phyloP scores from a whole-genome alignment of 2,329 filamentous ascomycete species.

The Sporothrix inflata region DNA sequence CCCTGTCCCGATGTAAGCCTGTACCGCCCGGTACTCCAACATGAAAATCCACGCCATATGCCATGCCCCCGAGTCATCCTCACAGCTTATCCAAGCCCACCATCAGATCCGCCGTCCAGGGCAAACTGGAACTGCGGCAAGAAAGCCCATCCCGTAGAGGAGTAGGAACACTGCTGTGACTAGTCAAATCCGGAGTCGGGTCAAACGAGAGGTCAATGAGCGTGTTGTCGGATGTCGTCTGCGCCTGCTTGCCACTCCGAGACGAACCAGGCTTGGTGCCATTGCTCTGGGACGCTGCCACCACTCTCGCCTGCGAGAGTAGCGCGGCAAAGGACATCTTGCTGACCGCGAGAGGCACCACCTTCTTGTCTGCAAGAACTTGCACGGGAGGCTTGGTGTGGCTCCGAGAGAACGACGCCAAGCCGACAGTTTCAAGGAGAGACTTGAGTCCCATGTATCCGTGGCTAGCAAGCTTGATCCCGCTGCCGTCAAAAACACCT shows the following conservation, averaged over 20 bases:
- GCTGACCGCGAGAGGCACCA: neutral
- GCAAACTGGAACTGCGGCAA: neutral
- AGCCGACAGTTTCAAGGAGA: constrained; percentile 30
- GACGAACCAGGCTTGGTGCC: neutral
- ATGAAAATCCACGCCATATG: too few species aligned
- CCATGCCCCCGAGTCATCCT: neutral
- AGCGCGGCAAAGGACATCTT: neutral
- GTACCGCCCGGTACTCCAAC: neutral
- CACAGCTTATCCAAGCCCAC: constrained; percentile 26
- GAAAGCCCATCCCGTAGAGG: neutral
- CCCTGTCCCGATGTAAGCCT: neutral
- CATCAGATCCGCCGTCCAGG: constrained; percentile 31
- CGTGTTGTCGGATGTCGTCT: neutral
- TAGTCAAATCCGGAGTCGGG: neutral
- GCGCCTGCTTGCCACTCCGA: neutral
- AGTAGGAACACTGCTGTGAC: neutral
- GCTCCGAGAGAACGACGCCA: constrained; percentile 28
- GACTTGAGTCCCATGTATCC: constrained; percentile 29
- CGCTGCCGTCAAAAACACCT: neutral
- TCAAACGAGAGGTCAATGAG: constrained; percentile 17
- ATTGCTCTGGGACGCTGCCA: neutral
- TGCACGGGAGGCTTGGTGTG: constrained; percentile 6
- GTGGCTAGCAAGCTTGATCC: constrained; percentile 26
- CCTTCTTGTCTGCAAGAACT: neutral
- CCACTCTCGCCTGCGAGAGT: neutral